Percentiles rank a stretch among this genome's conserved stretches.
Conservation (phyloP, 2,329 filamentous ascomycete genomes). For the Waltergamsia citrina region DNA sequence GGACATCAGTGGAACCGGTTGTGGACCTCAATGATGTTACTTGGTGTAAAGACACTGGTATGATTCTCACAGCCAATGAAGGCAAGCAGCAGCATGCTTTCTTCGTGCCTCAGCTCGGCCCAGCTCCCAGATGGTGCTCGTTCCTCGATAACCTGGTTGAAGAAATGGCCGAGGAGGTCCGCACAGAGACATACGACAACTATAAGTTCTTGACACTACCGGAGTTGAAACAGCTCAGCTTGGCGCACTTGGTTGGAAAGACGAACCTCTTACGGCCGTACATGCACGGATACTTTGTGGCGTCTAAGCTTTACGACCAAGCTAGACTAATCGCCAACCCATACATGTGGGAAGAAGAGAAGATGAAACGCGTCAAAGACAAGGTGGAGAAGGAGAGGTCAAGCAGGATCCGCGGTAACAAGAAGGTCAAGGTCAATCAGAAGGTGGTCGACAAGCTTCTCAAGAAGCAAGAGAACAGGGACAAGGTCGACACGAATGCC, state of each 20-base stretch:
- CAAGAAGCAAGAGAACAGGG: slow-evolving; percentile 53
- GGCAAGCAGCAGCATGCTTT: slow-evolving; percentile 92
- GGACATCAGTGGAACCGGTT: slow-evolving; percentile 91
- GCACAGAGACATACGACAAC: slow-evolving; percentile 88
- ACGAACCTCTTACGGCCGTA: slow-evolving; percentile 87
- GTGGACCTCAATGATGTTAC: slow-evolving; percentile 93
- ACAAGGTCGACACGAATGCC: slow-evolving; percentile 46
- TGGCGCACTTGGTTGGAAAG: slow-evolving; percentile 83
- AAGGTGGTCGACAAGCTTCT: slow-evolving; percentile 66
- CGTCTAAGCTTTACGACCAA: slow-evolving; percentile 90
- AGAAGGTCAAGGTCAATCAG: slow-evolving; percentile 97
- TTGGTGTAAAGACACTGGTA: slow-evolving; percentile 85
- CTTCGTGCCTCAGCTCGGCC: slow-evolving; percentile 87
- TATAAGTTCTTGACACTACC: slow-evolving; percentile 94
- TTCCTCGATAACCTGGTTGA: slow-evolving; percentile 97
- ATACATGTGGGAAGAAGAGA: slow-evolving; percentile 86
- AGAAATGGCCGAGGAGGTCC: slow-evolving; percentile 85
- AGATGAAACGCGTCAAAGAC: slow-evolving; percentile 82
- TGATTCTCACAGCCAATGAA: slow-evolving; percentile 95
- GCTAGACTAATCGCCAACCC: slow-evolving; percentile 88
- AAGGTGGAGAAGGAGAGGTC: slow-evolving; percentile 97
- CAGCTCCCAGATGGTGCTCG: slow-evolving; percentile 89
- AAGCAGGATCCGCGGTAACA: slow-evolving; percentile 84
- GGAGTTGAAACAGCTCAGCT: slow-evolving; percentile 74
- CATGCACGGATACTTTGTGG: slow-evolving; percentile 99